Evolutionary conservation across 306 rosid genomes (phyloP).

Genomic region (Pterocarpus macrocarpus): DNA sequence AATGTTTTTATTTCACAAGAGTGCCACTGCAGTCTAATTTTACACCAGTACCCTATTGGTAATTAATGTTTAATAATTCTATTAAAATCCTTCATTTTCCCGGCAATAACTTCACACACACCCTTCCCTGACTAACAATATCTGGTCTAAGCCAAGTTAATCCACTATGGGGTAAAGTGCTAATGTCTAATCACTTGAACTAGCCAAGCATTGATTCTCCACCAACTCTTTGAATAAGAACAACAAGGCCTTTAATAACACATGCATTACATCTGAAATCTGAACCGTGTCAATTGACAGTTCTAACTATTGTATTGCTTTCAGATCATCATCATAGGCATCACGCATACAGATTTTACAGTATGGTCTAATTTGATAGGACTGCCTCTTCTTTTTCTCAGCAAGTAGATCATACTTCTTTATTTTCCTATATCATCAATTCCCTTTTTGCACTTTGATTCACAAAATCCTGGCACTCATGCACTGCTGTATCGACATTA

Average conservation of each 20-base stretch:
- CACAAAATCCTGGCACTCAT: too few relatives aligned
- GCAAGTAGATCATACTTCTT: neutral
- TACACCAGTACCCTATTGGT: slow-evolving; percentile 7
- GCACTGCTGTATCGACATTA: neutral
- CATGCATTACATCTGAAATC: neutral
- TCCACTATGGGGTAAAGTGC: too few relatives aligned
- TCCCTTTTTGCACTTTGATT: neutral
- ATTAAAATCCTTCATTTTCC: slow-evolving; percentile 29
- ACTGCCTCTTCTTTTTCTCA: neutral
- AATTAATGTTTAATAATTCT: neutral
- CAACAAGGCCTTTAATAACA: slow-evolving; percentile 2
- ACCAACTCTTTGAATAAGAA: neutral
- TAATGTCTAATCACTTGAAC: neutral
- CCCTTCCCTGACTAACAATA: neutral
- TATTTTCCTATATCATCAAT: neutral
- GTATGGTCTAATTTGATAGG: neutral
- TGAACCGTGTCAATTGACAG: neutral
- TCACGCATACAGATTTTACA: neutral
- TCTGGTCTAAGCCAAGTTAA: too few relatives aligned
- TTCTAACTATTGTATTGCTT: neutral
- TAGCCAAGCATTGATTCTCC: neutral
- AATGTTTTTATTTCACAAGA: neutral
- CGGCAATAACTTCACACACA: neutral
- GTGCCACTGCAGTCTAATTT: neutral
- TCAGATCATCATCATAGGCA: neutral